These are phyloP conservation scores for Aureobasidium sp. DNA, from an alignment of 2,329 filamentous ascomycete genomes.

Conservation along the genomic window DNA sequence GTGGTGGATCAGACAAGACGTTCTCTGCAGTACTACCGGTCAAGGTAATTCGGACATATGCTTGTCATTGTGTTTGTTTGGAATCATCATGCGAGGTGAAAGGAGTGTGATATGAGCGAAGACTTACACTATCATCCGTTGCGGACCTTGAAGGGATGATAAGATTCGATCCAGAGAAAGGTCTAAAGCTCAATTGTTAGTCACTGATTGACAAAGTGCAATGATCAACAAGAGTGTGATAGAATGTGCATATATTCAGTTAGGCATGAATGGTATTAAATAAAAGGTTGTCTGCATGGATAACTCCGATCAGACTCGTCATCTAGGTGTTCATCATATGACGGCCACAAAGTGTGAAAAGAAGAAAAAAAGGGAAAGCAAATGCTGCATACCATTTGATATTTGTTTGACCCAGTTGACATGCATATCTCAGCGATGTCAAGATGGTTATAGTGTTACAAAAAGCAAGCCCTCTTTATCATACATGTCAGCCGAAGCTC, in stretches of 20 bases:
- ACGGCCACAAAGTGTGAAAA: conserved; percentile 14
- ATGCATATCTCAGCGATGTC: not conserved
- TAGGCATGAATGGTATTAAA: conserved; percentile 32
- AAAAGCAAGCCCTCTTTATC: conserved; percentile 7
- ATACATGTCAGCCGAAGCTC: conserved; percentile 12
- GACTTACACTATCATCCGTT: conserved; percentile 1
- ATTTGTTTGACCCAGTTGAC: not conserved
- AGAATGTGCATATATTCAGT: conserved; percentile 15
- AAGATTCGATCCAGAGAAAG: not conserved
- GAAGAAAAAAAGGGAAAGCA: conserved; percentile 14
- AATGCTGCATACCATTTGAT: conserved; percentile 12
- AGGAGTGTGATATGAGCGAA: not conserved
- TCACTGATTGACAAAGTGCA: not conserved
- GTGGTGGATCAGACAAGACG: conserved; percentile 19
- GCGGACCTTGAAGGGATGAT: not conserved
- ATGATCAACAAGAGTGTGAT: conserved; percentile 18
- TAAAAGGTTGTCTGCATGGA: conserved; percentile 31
- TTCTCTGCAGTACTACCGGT: conserved; percentile 31
- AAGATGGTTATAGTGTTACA: not conserved
- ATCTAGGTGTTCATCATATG: conserved; percentile 32
- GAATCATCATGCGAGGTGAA: conserved; percentile 26
- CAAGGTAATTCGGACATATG: conserved; percentile 35
- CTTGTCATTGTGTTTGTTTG: conserved; percentile 31
- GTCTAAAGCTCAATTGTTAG: conserved; percentile 10
- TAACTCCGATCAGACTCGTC: conserved; percentile 34